These are phyloP conservation scores for Penstemon barbatus DNA, from an alignment of 257 asterid genomes.

Conservation along the genomic window DNA sequence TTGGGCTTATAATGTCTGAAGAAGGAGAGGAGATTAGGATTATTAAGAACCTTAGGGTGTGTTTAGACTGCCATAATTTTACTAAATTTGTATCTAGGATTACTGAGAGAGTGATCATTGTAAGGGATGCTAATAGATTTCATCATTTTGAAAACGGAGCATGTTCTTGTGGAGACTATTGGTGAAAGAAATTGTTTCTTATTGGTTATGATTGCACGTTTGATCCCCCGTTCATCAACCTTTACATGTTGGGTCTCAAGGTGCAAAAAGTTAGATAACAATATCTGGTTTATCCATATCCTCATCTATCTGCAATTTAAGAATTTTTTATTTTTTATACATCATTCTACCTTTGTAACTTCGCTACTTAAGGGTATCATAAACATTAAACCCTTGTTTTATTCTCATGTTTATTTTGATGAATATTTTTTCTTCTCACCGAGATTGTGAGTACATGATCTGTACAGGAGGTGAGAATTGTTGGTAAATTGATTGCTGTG, in stretches of 20 bases:
- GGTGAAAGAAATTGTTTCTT: constrained; percentile 43
- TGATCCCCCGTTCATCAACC: constrained; percentile 6
- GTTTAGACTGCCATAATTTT: constrained; percentile 88
- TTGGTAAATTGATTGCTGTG: neutral
- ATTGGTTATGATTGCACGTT: neutral
- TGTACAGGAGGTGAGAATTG: neutral
- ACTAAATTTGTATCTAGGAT: constrained; percentile 74
- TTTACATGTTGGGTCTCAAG: neutral
- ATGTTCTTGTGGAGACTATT: constrained; percentile 89
- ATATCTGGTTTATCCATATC: neutral
- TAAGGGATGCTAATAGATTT: constrained; percentile 92
- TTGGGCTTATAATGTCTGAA: constrained; percentile 67
- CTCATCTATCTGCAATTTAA: neutral
- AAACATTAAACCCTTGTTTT: neutral
- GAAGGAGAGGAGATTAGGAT: constrained; percentile 70
- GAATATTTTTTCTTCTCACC: neutral
- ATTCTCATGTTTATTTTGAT: neutral
- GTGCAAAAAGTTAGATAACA: neutral
- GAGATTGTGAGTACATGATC: neutral
- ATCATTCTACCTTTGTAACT: neutral
- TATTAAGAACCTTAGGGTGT: constrained; percentile 85
- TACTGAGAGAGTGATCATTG: constrained; percentile 57
- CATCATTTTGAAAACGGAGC: constrained; percentile 75
- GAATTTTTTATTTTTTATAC: neutral
- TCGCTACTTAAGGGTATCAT: neutral